Conservation (phyloP, 148 eudicot genomes). For the Simmondsia chinensis region DNA sequence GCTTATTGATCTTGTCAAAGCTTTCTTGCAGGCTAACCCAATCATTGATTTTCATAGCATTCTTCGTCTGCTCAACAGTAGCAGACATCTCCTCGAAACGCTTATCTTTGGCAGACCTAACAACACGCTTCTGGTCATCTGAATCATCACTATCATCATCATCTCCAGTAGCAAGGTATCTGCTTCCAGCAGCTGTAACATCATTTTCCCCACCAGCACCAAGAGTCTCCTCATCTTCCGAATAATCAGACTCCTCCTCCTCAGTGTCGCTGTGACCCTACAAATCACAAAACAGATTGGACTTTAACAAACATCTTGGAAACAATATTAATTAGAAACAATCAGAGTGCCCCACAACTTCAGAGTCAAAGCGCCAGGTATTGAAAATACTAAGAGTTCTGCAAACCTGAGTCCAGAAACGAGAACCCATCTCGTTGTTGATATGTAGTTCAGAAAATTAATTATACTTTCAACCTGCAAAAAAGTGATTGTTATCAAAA, state of each 20-base stretch:
- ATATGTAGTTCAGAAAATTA: no score
- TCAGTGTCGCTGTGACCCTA: constrained; percentile 55
- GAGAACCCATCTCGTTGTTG: no score
- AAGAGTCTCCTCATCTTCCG: constrained; percentile 48
- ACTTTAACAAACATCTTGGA: no score
- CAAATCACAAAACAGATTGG: no score
- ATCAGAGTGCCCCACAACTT: no score
- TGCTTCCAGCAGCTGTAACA: constrained; percentile 15
- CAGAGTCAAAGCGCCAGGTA: no score
- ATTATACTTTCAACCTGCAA: no score
- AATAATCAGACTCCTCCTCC: constrained; percentile 38
- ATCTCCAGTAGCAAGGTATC: constrained; percentile 20
- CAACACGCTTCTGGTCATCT: constrained; percentile 46
- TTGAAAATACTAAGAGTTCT: no score
- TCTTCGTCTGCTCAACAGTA: constrained; percentile 76
- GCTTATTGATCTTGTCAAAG: constrained; percentile 75
- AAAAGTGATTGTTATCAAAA: no score
- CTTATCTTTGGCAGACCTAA: constrained; percentile 61
- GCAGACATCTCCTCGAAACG: constrained; percentile 64
- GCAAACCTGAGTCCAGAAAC: no score
- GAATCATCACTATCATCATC: constrained; percentile 57
- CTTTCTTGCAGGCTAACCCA: constrained; percentile 78
- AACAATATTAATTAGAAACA: no score
- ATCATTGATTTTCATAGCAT: constrained; percentile 78
- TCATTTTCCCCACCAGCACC: constrained; percentile 33